Percentiles rank a stretch among this genome's conserved stretches.
Conservation (phyloP, 2,329 filamentous ascomycete genomes). For the Pyrenophora teres region DNA sequence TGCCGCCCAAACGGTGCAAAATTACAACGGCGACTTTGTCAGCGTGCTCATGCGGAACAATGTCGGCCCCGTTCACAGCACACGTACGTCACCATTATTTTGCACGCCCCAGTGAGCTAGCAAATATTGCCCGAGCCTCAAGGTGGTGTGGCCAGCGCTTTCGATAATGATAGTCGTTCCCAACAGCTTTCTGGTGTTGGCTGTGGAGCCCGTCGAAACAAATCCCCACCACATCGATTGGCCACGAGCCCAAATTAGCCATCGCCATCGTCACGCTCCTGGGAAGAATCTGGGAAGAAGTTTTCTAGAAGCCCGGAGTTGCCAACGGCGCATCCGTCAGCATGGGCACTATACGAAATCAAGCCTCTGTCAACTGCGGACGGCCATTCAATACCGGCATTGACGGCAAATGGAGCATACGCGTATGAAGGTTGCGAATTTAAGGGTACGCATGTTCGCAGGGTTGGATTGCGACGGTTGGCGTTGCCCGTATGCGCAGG, state of each 20-base stretch:
- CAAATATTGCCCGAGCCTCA: background rate
- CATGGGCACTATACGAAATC: background rate
- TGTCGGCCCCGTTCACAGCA: background rate
- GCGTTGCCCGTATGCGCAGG: constrained; percentile 2
- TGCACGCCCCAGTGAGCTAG: background rate
- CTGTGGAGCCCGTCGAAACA: constrained; percentile 2
- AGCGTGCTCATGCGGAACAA: background rate
- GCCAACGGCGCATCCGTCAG: background rate
- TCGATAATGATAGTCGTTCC: background rate
- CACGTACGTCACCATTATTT: background rate
- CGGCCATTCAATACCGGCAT: background rate
- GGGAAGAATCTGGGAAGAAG: background rate
- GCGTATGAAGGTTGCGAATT: background rate
- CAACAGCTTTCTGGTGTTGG: constrained; percentile 1
- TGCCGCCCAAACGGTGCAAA: constrained; percentile 3
- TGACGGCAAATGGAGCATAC: background rate
- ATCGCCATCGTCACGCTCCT: background rate
- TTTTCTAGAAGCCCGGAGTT: constrained; percentile 4
- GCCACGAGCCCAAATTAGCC: background rate
- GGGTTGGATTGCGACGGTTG: constrained; percentile 3
- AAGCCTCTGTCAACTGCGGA: background rate
- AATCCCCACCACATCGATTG: constrained; percentile 3
- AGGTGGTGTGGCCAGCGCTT: background rate
- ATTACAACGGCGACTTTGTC: constrained; percentile 4
- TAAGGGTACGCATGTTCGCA: constrained; percentile 9